Base-by-base conservation (phyloP, 352 stramenopile genomes). In the Phytophthora capsici region DNA sequence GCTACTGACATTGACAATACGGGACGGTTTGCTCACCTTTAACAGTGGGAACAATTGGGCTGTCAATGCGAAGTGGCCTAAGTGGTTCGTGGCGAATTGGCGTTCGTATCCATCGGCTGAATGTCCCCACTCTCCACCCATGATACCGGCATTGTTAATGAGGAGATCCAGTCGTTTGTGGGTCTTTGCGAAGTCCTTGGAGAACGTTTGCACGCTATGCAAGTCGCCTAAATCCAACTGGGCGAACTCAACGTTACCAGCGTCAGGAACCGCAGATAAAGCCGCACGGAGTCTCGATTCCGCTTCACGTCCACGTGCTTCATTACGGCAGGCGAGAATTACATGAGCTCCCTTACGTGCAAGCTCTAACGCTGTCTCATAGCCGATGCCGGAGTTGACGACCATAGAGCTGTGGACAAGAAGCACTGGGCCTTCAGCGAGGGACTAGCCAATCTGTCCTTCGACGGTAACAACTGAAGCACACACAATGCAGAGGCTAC, bases 221-320 rank as follows among this genome's bases (percentile, higher is more conserved):
- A 88, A 47, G 17, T 77, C 66, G 30, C 67, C 69, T 40, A 90
- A 45, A 37, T 90, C 80, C 17, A 91, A 47, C 49, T 76, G 65
- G n/a, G n/a, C n/a, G 56, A 88, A 85, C 61, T 91, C 75, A 8
- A 86, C 78, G 3, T n/a, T 44, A 0, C 71, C 75, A 14, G 70
- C 50, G 26, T 2, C 30, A 60, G 0, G 32, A 41, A 0, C 16
- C 36, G 6, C n/a, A n/a, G n/a, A n/a, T n/a, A 80, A 22, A 16
- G 47, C 40, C 17, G 65, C 34, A 2, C 36, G 51, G 1, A 85
- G 26, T 3, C 51, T 55, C 1, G 43, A 23, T 49, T 78, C 63
- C 4, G 71, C 74, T 3, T 78, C 43, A 14, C 43, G 49, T 13
- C 63, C 65, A 48, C 58, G 61, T 0, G 9, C 34, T 45, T 73